These are phyloP conservation scores for Phytophthora agathidicida DNA, from an alignment of 352 stramenopile species.

Conservation along the genomic window DNA sequence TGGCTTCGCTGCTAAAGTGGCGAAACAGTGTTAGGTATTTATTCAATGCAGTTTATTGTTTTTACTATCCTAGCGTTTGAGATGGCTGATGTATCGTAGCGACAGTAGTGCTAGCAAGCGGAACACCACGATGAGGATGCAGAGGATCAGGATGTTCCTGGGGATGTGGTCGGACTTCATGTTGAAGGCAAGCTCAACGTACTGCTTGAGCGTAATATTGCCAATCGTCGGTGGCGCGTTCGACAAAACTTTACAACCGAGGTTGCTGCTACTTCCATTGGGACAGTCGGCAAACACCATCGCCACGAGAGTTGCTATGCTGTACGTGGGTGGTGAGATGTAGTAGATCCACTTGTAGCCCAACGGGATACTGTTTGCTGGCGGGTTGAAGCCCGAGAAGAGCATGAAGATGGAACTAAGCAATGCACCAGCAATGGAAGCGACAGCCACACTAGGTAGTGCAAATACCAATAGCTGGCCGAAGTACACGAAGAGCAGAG, in stretches of 20 bases:
- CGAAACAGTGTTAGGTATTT: conserved; percentile 36
- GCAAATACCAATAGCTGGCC: conserved; percentile 57
- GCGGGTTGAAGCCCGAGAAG: conserved; percentile 59
- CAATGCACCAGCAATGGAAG: conserved; percentile 46
- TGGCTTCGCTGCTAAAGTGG: conserved; percentile 44
- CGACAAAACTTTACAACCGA: conserved; percentile 37
- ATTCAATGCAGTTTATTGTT: conserved; percentile 31
- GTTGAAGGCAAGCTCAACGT: conserved; percentile 44
- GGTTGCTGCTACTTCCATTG: conserved; percentile 4
- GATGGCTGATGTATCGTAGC: conserved; percentile 58
- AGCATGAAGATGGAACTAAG: conserved; percentile 68
- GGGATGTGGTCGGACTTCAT: conserved; percentile 41
- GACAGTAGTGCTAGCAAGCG: conserved; percentile 52
- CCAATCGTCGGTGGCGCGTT: conserved; percentile 34
- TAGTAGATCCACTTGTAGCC: conserved; percentile 70
- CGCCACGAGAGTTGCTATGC: conserved; percentile 42
- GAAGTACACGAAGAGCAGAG: conserved; percentile 56
- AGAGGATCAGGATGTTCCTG: conserved; percentile 38
- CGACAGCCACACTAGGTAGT: conserved; percentile 50
- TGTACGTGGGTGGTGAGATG: conserved; percentile 55
- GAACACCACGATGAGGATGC: conserved; percentile 51
- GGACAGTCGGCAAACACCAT: conserved; percentile 50
- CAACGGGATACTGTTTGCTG: conserved; percentile 41
- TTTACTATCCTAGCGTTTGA: conserved; percentile 42
- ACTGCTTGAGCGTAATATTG: conserved; percentile 47